Conservation (phyloP, 2,329 filamentous ascomycete genomes). For the Colletotrichum destructivum region DNA sequence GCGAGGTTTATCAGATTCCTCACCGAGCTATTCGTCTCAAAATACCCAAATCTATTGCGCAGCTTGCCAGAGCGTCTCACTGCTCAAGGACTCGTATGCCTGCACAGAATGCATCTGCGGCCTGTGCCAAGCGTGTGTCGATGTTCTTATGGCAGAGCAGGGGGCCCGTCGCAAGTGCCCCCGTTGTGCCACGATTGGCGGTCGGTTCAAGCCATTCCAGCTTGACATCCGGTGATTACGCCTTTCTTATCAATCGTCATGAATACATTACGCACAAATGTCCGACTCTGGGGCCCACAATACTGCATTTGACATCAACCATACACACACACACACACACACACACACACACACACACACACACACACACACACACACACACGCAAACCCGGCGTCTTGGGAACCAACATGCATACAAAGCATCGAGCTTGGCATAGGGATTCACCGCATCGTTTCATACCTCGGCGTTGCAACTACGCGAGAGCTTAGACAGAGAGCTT, state of each 20-base stretch:
- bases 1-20: conserved; percentile 78
- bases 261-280: conserved; percentile 15
- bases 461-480: conserved; percentile 40
- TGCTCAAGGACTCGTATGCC: conserved; percentile 88
- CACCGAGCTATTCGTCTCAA: conserved; percentile 80
- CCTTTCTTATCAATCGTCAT: conserved; percentile 6
- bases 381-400: conserved; percentile 30
- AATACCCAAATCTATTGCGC: conserved; percentile 93
- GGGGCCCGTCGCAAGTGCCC: conserved; percentile 84
- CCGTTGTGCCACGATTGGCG: conserved; percentile 83
- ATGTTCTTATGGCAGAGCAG: conserved; percentile 83
- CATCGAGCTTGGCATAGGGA: conserved; percentile 38
- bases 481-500: conserved; percentile 42
- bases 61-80: conserved; percentile 83
- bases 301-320: conserved; percentile 39
- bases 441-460: conserved; percentile 38
- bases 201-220: conserved; percentile 87
- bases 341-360: not conserved
- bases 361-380: not conserved
- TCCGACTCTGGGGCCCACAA: conserved; percentile 3
- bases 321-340: not conserved
- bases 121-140: conserved; percentile 89
- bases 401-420: conserved; percentile 38
- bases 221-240: conserved; percentile 77
- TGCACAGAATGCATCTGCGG: conserved; percentile 98